phyloP scores from a whole-genome alignment of 75 land plant genomes.

The Azolla pinnata region DNA sequence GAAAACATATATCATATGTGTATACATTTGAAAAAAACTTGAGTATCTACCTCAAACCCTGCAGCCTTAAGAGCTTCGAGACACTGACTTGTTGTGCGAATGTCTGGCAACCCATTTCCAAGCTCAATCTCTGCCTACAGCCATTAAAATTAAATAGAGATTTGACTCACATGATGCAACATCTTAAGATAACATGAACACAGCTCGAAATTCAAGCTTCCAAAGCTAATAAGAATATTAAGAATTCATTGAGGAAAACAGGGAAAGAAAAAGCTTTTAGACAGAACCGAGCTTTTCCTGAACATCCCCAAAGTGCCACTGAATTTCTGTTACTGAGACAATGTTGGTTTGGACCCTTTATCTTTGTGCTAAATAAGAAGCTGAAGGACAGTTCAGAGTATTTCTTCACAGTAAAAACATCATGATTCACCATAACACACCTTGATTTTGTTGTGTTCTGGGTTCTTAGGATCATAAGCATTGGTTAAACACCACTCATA shows the following conservation, averaged over 20 bases:
- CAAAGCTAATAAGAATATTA: no score
- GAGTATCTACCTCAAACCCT: constrained; percentile 67
- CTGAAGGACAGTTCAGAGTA: no score
- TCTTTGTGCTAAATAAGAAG: no score
- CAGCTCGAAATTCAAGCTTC: background rate
- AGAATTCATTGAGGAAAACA: no score
- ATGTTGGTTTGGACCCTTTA: no score
- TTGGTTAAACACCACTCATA: constrained; percentile 99
- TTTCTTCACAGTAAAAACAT: no score
- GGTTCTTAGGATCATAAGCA: constrained; percentile 67
- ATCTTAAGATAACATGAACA: no score
- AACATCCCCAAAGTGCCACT: background rate
- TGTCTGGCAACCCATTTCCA: constrained; percentile 93
- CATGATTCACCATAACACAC: constrained; percentile 27
- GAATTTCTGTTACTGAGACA: no score
- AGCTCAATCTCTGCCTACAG: constrained; percentile 86
- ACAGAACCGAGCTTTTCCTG: background rate
- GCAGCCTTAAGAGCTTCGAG: constrained; percentile 70
- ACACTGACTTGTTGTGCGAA: constrained; percentile 63
- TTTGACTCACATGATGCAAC: no score
- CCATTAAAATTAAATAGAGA: background rate
- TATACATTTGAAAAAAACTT: background rate
- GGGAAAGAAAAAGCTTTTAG: no score
- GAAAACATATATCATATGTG: no score
- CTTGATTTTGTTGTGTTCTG: constrained; percentile 76